Evolutionary conservation across 2,329 filamentous ascomycete genomes (phyloP), one percentile per base, ranked within the genome.

Genomic region (Penicillium sp.): DNA sequence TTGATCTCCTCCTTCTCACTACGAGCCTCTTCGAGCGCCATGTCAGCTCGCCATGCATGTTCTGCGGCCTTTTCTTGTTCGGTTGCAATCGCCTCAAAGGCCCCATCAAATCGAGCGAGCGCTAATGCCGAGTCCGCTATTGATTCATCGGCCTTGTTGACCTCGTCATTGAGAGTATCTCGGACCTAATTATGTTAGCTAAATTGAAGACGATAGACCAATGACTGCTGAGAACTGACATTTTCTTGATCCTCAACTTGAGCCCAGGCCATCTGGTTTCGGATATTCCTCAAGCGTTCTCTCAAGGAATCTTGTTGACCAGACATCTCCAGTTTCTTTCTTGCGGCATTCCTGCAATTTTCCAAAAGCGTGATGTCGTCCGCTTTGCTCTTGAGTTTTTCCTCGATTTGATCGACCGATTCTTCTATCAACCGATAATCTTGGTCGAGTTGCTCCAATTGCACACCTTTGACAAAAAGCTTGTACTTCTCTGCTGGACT

Each of bases 401-500:
- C 78, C 49, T 87, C 81, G 52, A 87, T 90, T 27, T 83, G 83
- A 58, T 96, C 89, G 17, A 94, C 79, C 3, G 84, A 87, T 59
- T 96, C 88, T 54, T 88, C 85, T 12, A 97, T 85, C 51, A 96
- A 78, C 52, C 86, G 84, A 71, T 99, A 99, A 66, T 99, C 94
- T 55, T 90, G 87, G 68, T 96, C 91, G 8, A 99, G 80, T 62
- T 93, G 88, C 68, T 97, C 91, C 1, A 99, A 82, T 64, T 97
- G 92, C 0, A 96, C 95, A 21, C 94, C 94, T 63, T 92, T 91
- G 54, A 96, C 83, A 67, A 99, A 99, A 66, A 97, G 97, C 61
- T 90, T 94, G 79, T 97, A 99, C 69, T 99, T 99, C 54, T 93
- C 86, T 3, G 83, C 77, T 0, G 91, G 84, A 2, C 85, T 89